Percentiles rank a stretch among this genome's conserved stretches.
Evolutionary conservation across 805 yeast genomes (phyloP).

Genomic region (Candida ipomoeae): DNA sequence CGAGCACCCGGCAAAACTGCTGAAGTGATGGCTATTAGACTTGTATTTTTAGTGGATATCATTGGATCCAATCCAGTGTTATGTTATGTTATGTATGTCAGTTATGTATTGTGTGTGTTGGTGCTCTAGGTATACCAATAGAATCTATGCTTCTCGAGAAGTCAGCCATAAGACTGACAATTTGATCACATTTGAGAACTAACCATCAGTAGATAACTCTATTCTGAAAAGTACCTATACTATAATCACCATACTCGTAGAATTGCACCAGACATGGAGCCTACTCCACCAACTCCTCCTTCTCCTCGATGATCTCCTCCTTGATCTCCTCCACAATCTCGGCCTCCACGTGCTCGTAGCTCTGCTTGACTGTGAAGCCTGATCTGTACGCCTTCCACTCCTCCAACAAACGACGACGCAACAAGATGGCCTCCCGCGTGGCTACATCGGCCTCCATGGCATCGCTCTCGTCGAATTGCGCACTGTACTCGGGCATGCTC

Average conservation of each 20-base stretch:
- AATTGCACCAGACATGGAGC: no score
- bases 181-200: not conserved
- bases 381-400: conserved; percentile 85
- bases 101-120: no score
- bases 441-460: conserved; percentile 95
- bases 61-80: no score
- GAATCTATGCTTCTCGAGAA: no score
- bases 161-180: no score
- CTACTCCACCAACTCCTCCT: conserved; percentile 62
- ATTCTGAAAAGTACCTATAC: not conserved
- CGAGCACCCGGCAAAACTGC: not conserved
- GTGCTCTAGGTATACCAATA: no score
- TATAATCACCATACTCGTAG: not conserved
- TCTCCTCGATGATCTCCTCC: conserved; percentile 49
- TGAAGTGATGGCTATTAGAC: not conserved
- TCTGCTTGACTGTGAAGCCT: conserved; percentile 27
- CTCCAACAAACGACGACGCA: conserved; percentile 73
- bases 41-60: no score
- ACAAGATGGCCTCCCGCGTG: conserved; percentile 80
- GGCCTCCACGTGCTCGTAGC: conserved; percentile 47
- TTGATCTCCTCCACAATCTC: conserved; percentile 54
- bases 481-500: conserved; percentile 83
- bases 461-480: conserved; percentile 91
- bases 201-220: not conserved
- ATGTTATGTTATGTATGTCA: no score